Evolutionary conservation across 1,284 basidiomycete genomes (phyloP).

Genomic region (Tylopilus orsonianus): DNA sequence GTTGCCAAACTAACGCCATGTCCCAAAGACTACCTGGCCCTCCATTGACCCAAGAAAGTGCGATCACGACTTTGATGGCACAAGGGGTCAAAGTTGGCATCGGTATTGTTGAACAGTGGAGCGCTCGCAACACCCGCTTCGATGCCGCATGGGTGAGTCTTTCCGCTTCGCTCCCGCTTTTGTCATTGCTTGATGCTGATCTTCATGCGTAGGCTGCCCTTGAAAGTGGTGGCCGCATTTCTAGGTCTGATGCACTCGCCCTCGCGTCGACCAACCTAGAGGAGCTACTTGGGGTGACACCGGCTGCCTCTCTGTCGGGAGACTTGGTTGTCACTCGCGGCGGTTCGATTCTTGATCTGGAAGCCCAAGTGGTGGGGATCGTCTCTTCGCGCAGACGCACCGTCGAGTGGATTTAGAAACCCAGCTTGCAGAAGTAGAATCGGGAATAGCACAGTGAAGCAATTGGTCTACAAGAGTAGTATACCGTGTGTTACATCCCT

Average conservation of each 20-base stretch:
- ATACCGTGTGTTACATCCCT: no score
- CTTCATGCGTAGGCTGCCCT: conserved; percentile 22
- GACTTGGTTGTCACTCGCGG: conserved; percentile 55
- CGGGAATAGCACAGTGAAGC: no score
- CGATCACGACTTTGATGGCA: conserved; percentile 59
- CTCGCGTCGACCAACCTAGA: conserved; percentile 43
- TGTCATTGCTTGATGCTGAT: not conserved
- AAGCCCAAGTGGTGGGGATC: conserved; percentile 48
- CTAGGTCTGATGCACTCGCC: conserved; percentile 31
- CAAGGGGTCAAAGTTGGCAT: conserved; percentile 78
- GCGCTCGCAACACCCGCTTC: conserved; percentile 61
- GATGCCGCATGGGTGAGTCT: conserved; percentile 39
- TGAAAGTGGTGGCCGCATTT: conserved; percentile 26
- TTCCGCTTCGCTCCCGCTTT: not conserved
- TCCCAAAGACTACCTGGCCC: conserved; percentile 62
- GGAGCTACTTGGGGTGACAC: conserved; percentile 50
- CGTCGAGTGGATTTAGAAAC: conserved; percentile 32
- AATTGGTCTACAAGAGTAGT: no score
- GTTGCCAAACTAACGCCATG: conserved; percentile 2
- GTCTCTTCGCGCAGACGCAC: conserved; percentile 39
- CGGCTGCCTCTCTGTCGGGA: conserved; percentile 22
- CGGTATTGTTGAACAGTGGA: conserved; percentile 52
- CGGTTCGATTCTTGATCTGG: conserved; percentile 40
- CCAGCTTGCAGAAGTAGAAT: conserved; percentile 5
- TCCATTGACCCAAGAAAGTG: conserved; percentile 68